Percentiles rank a stretch among this genome's conserved stretches.
phyloP scores from a whole-genome alignment of 2,329 filamentous ascomycete species.

The Colletotrichum paranaense region DNA sequence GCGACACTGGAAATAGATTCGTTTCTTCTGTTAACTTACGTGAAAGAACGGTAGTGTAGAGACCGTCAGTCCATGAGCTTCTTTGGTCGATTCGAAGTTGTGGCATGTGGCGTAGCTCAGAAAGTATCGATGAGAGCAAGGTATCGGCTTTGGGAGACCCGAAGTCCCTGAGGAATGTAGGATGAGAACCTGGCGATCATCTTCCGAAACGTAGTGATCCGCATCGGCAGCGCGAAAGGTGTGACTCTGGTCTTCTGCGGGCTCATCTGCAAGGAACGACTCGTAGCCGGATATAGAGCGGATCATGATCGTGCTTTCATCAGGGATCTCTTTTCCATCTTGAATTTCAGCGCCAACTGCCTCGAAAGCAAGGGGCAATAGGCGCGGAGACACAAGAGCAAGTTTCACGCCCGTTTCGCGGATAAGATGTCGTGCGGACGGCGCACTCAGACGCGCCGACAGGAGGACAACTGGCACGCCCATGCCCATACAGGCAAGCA shows the following conservation, averaged over 20 bases:
- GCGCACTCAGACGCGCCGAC: constrained; percentile 35
- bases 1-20: no score
- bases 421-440: constrained; percentile 33
- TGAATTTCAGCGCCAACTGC: no score
- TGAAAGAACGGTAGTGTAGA: constrained; percentile 49
- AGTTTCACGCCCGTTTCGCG: constrained; percentile 8
- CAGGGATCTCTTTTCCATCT: no score
- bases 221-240: constrained; percentile 27
- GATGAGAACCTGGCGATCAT: constrained; percentile 19
- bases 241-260: constrained; percentile 39
- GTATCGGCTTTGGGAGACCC: constrained; percentile 49
- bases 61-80: constrained; percentile 41
- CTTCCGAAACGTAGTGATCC: no score
- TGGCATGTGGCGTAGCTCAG: constrained; percentile 44
- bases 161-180: constrained; percentile 50
- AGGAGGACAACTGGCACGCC: constrained; percentile 39
- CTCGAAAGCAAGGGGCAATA: no score
- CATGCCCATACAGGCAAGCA: constrained; percentile 40
- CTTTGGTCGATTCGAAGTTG: constrained; percentile 38
- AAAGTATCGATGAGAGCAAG: constrained; percentile 43
- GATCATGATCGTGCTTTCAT: no score
- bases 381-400: no score
- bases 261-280: constrained; percentile 6
- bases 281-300: no score
- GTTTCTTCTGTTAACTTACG: constrained; percentile 2